These are phyloP conservation scores for Ascochyta koolunga DNA, from an alignment of 2,329 filamentous ascomycete genomes.

Conservation along the genomic window DNA sequence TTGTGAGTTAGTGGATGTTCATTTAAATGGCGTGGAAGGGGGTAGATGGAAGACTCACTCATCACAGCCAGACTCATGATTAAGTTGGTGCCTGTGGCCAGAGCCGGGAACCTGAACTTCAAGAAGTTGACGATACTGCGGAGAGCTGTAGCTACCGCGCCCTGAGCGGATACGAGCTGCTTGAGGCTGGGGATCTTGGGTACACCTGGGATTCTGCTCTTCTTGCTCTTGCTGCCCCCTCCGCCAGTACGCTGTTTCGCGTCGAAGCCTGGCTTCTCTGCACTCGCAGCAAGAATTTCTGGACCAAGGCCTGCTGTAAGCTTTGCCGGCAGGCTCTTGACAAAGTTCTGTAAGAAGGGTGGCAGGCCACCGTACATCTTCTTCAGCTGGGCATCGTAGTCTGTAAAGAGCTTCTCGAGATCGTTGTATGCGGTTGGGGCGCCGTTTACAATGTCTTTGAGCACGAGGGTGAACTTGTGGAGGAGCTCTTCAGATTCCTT, in stretches of 20 bases:
- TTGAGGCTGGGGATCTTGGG: constrained; percentile 70
- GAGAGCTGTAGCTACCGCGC: constrained; percentile 82
- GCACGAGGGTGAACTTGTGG: constrained; percentile 82
- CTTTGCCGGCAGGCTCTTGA: constrained; percentile 83
- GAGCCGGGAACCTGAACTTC: constrained; percentile 85
- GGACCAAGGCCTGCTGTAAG: constrained; percentile 77
- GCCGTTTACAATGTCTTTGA: constrained; percentile 90
- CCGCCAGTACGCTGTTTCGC: constrained; percentile 38
- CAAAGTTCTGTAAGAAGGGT: constrained; percentile 79
- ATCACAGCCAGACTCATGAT: constrained; percentile 89
- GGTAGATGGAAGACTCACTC: constrained; percentile 65
- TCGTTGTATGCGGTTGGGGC: constrained; percentile 93
- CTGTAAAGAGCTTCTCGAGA: constrained; percentile 71
- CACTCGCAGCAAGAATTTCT: constrained; percentile 79
- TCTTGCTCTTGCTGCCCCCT: constrained; percentile 35
- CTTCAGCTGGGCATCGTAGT: constrained; percentile 68
- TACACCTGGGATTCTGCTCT: constrained; percentile 66
- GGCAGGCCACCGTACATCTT: constrained; percentile 73
- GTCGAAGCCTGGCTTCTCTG: constrained; percentile 66
- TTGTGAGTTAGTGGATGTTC: not conserved
- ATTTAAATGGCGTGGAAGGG: not conserved
- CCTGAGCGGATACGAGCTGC: constrained; percentile 82
- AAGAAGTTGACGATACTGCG: constrained; percentile 90
- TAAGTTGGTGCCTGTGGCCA: constrained; percentile 84
- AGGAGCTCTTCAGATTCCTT: constrained; percentile 82